Conservation (phyloP, 331 rosid genomes). For the Malus hybrid region DNA sequence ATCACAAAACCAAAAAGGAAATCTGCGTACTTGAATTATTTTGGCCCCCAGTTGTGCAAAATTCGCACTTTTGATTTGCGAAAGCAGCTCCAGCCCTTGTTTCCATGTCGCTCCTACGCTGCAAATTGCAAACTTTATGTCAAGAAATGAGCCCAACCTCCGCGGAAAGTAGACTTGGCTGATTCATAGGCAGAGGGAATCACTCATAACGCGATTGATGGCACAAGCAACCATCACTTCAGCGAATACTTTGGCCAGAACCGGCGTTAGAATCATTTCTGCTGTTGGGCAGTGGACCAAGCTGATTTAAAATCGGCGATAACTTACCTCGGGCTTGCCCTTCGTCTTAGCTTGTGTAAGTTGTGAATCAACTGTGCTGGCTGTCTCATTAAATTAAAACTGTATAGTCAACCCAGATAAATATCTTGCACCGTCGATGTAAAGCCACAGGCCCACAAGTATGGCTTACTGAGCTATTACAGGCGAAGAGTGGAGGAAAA, state of each 20-base stretch:
- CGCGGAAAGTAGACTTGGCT: neutral
- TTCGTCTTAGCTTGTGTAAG: neutral
- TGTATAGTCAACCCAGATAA: neutral
- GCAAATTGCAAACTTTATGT: neutral
- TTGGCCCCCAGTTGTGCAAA: slow-evolving; percentile 2
- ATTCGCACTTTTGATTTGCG: neutral
- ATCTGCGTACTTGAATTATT: slow-evolving; percentile 10
- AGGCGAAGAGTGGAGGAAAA: neutral
- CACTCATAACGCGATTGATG: neutral
- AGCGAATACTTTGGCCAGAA: neutral
- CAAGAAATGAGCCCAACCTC: neutral
- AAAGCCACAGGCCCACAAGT: neutral
- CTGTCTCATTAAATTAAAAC: neutral
- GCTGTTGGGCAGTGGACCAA: neutral
- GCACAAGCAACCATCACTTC: neutral
- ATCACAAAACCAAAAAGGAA: slow-evolving; percentile 17
- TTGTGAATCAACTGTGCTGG: neutral
- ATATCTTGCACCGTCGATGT: neutral
- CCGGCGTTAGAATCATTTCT: neutral
- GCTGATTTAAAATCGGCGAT: neutral
- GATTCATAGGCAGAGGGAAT: neutral
- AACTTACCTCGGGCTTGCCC: neutral
- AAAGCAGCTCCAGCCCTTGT: neutral
- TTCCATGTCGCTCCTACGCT: neutral
- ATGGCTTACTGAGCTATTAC: neutral